Evolutionary conservation across 1,284 basidiomycete genomes (phyloP), one percentile per base, ranked within the genome.

Genomic region (Papiliotrema laurentii): DNA sequence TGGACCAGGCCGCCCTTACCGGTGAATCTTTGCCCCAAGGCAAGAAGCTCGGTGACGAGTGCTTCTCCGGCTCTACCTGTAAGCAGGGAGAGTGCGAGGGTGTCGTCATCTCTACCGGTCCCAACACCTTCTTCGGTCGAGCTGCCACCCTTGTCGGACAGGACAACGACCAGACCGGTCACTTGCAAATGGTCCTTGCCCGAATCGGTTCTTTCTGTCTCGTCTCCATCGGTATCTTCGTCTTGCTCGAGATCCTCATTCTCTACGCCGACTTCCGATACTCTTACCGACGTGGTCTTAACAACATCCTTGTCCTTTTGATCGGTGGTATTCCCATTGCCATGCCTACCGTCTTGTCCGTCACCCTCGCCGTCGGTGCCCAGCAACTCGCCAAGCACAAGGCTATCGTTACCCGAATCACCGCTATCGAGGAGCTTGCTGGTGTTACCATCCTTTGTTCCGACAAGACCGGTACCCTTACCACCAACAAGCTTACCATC

Each of bases 321-420:
- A 96, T 97, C 77, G 89, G 92, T 81, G 92, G 92, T 82, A 96
- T 97, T 69, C 93, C 93, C 70, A 96, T 96, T 77, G 92, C 91
- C 72, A 94, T 97, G 91, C 92, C 92, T 63, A 94, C 90, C 60
- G 92, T 97, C 61, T 76, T 94, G 59, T 93, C 91, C 51, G 91
- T 94, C 76, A 96, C 92, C 31, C 88, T 97, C 70, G 93, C 92
- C 56, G 92, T 97, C 72, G 92, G 92, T 78, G 92, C 93, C 51
- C 90, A 94, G 77, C 92, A 97, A 74, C 85, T 97, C 62, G 92
- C 92, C 68, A 94, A 93, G 81, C 90, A 94, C 82, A 93, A 97
- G 81, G 92, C 91, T 58, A 96, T 96, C 60, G 92, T 97, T 74
- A 94, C 91, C 56, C 89, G 91, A 81, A 96, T 97, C 79, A 96